Evolutionary conservation across 2,329 filamentous ascomycete species (phyloP), one percentile per base, ranked within the genome.

Genomic region (Albophoma yamanashiensis): DNA sequence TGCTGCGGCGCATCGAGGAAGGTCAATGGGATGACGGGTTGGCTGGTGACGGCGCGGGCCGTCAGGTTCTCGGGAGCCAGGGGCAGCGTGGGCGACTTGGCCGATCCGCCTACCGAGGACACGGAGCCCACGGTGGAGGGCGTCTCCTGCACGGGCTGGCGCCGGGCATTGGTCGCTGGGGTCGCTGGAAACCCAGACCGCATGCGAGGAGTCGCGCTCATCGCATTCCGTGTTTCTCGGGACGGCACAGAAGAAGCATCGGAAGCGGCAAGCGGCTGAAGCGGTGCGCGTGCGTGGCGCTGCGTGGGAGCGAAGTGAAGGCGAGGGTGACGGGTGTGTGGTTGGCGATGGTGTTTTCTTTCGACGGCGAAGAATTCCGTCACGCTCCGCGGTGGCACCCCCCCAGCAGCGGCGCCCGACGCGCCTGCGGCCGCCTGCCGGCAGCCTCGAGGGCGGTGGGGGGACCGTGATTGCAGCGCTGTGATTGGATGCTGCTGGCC

Each of bases 1-100:
- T 99, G 94, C 58, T 89, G 89, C 8, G 94, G 93, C 55, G 91
- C 91, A 78, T 97, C 93, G 72, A 97, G 81, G 55, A 96, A 78
- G 64, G 85, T 83, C 64, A 91, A 79, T 15, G 94, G 89, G 68
- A 99, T 92, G 60, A 96, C 76, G 40, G 94, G 92, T 58, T 78
- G 70, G 64, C 66, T 71, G 45, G 63, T 63, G 59, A 69, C 63
- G 36, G 63, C 59, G 45, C 67, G 64, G 61, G 64, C 58, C 55
- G 68, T 61, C 31, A 66, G 67, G 64, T 74, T 75, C 60, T 79
- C 76, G 47, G 79, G 82, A 14, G 79, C 81, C 15, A 75, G 71
- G 59, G 80, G 81, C 9, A 84, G 69, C 6, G 69, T 65, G 11
- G 71, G 68, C 52, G 70, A 69, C 63, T 67, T 73, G 55, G 66